A percentile compares a stretch with the other conserved stretches of the same genome.
Conservation (phyloP, 192 early-diverging fungal species). For the Kappamyces sp. region DNA sequence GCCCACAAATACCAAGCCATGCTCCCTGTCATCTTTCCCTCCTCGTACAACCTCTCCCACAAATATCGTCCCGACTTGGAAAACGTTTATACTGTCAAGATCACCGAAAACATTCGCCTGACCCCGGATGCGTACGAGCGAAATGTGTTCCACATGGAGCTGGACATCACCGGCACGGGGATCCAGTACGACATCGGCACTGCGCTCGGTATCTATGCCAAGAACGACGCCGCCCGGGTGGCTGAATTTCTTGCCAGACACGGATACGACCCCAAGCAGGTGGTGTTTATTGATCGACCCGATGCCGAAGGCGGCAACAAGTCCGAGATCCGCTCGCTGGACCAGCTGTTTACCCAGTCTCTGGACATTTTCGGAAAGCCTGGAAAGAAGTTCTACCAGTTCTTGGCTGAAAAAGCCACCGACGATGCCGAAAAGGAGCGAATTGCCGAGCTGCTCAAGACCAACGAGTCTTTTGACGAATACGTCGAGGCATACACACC, state of each 20-base stretch:
- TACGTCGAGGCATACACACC: slow-evolving; percentile 73
- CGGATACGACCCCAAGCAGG: slow-evolving; percentile 57
- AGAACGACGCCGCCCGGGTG: slow-evolving; percentile 74
- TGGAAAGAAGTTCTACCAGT: slow-evolving; percentile 88
- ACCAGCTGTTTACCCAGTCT: slow-evolving; percentile 74
- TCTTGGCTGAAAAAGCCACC: slow-evolving; percentile 64
- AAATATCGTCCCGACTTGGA: slow-evolving; percentile 59
- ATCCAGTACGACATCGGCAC: slow-evolving; percentile 90
- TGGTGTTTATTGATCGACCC: slow-evolving; percentile 55
- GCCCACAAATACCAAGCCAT: slow-evolving; percentile 52
- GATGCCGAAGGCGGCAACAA: slow-evolving; percentile 37
- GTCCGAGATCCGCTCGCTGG: slow-evolving; percentile 65
- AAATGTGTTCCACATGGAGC: slow-evolving; percentile 95
- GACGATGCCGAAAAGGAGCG: slow-evolving; percentile 40
- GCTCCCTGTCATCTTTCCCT: slow-evolving; percentile 64
- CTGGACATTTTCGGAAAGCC: slow-evolving; percentile 93
- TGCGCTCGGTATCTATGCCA: slow-evolving; percentile 87
- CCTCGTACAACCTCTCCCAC: slow-evolving; percentile 51
- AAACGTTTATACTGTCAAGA: slow-evolving; percentile 54
- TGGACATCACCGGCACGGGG: slow-evolving; percentile 72
- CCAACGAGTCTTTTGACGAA: slow-evolving; percentile 69
- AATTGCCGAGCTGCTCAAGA: slow-evolving; percentile 51
- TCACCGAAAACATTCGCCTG: slow-evolving; percentile 74
- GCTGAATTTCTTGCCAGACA: slow-evolving; percentile 66
- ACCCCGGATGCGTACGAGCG: slow-evolving; percentile 87